Evolutionary conservation across 768 basidiomycete genomes (phyloP).

Genomic region (Suillus brevipes): DNA sequence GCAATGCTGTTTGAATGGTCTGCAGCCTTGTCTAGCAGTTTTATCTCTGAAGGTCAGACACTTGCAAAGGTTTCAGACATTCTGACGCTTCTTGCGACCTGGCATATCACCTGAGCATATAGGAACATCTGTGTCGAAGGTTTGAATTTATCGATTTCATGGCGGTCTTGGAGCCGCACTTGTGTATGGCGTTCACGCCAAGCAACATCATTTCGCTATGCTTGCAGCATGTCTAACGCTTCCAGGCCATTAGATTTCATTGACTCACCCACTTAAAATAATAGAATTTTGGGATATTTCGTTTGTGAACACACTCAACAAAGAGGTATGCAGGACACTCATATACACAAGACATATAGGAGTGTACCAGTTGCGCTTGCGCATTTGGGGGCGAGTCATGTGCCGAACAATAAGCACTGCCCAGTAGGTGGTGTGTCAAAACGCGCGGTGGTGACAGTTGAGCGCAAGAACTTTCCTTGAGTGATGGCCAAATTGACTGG

Average conservation of each 20-base stretch:
- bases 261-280: neutral
- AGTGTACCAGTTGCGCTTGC: neutral
- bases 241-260: neutral
- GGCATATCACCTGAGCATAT: neutral
- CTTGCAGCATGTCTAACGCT: neutral
- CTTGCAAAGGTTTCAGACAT: neutral
- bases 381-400: neutral
- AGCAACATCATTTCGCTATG: neutral
- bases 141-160: neutral
- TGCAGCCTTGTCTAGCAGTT: neutral
- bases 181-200: neutral
- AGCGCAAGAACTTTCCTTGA: neutral
- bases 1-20: neutral
- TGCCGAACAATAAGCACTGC: neutral
- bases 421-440: neutral
- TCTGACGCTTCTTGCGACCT: neutral
- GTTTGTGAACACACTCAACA: neutral
- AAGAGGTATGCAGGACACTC: neutral
- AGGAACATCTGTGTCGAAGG: neutral
- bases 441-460: neutral
- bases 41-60: neutral
- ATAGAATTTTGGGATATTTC: neutral
- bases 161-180: neutral
- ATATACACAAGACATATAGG: too few species aligned
- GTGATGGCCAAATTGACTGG: neutral